Percentiles rank a stretch among this genome's conserved stretches.
Evolutionary conservation across 305 asterid species (phyloP).

Genomic region (Fraxinus ornus): DNA sequence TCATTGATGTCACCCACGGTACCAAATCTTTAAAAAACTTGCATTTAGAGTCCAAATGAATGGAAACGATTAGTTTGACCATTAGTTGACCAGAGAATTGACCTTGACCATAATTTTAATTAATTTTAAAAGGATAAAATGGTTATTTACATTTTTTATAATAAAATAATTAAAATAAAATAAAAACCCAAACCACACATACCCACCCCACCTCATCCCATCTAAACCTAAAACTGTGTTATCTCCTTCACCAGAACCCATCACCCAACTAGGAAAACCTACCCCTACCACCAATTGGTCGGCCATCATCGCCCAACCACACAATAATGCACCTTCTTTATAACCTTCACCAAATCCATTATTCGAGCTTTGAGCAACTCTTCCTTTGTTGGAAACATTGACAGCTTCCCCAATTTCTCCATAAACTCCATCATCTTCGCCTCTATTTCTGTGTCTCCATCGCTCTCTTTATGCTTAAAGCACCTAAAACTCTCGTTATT

Average conservation of each 20-base stretch:
- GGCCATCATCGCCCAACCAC: not conserved
- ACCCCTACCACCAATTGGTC: not conserved
- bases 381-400: not conserved
- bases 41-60: not conserved
- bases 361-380: not conserved
- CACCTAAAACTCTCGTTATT: not conserved
- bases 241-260: no score
- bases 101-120: not conserved
- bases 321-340: not conserved
- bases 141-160: not conserved
- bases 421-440: not conserved
- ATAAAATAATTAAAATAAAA: no score
- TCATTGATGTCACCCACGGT: not conserved
- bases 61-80: not conserved
- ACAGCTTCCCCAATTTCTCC: not conserved
- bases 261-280: not conserved
- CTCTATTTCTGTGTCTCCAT: not conserved
- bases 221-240: not conserved
- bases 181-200: not conserved
- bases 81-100: no score
- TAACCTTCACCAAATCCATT: not conserved
- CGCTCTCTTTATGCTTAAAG: not conserved
- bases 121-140: no score
- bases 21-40: not conserved
- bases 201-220: not conserved